These are phyloP conservation scores for Talaromyces sp. DNA, from an alignment of 2,329 filamentous ascomycete species.

Conservation along the genomic window DNA sequence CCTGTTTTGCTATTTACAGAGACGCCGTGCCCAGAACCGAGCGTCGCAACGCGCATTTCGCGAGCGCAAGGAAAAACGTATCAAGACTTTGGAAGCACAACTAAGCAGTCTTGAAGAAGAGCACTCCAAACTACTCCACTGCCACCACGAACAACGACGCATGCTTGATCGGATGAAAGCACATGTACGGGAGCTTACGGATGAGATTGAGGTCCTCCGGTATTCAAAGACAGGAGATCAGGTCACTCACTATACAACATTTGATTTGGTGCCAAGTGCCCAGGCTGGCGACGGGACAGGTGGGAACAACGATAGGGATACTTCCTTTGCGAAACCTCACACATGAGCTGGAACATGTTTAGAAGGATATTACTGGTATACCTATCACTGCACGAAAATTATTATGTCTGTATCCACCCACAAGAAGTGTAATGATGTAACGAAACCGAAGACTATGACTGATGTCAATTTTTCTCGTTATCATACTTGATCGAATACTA, in stretches of 20 bases:
- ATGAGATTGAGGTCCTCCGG: conserved; percentile 19
- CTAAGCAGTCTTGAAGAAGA: conserved; percentile 55
- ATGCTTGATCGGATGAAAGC: conserved; percentile 22
- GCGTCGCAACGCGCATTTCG: conserved; percentile 82
- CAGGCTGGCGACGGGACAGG: background rate
- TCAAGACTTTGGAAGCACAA: conserved; percentile 77
- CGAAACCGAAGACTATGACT: background rate
- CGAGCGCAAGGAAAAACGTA: conserved; percentile 80
- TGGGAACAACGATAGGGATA: background rate
- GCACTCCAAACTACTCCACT: conserved; percentile 25
- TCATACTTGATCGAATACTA: too few relatives aligned
- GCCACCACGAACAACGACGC: conserved; percentile 24
- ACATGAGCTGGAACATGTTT: background rate
- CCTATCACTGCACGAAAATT: background rate
- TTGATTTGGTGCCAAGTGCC: background rate
- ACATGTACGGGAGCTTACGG: conserved; percentile 19
- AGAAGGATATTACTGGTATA: background rate
- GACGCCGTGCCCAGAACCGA: conserved; percentile 73
- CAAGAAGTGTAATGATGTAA: background rate
- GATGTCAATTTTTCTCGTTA: background rate
- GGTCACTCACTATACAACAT: background rate
- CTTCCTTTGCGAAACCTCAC: background rate
- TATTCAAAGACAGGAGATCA: background rate
- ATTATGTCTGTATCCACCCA: background rate
- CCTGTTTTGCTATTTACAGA: background rate